Evolutionary conservation across 2,329 filamentous ascomycete species (phyloP), one percentile per base, ranked within the genome.

Genomic region (Colletotrichum echinochloae): DNA sequence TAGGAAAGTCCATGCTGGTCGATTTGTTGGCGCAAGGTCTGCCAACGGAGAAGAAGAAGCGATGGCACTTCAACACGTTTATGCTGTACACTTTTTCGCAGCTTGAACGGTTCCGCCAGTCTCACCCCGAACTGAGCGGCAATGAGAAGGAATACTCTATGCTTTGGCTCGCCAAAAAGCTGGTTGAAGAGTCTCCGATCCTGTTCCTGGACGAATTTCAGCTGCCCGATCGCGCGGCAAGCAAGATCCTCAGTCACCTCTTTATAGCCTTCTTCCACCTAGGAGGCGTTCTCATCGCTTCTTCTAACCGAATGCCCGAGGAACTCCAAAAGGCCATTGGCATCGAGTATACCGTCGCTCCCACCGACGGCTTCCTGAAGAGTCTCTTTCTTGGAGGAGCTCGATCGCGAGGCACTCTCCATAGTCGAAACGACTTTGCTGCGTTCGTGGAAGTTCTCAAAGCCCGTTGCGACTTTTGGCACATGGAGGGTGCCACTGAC

Each of bases 31-130:
- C 92, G 18, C 91, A 94, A 61, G 92, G 91, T 60, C 81, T 96
- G 5, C 93, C 93, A 1, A 94, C 89, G 20, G 83, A 85, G 54
- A 90, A 90, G 76, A 95, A 95, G 82, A 85, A 87, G 74, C 84
- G 92, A 70, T 94, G 91, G 90, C 93, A 95, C 77, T 96, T 94
- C 81, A 94, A 94, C 78, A 94, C 92, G 0, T 96, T 96, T 75
- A 96, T 96, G 92, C 83, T 95, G 11, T 90, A 95, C 74, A 90
- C 89, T 0, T 86, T 95, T 56, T 91, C 92, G 1, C 90, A 90
- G 60, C 83, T 96, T 1, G 93, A 95, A 75, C 82, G 86, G 16
- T 86, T 92, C 54, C 85, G 93, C 75, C 83, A 82, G 67, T 74
- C 78, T 5, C 75, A 77, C 1, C 73, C 74, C 2, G 67, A 74